Evolutionary conservation across 129 eudicot species (phyloP).

Genomic region (Apium graveolens): DNA sequence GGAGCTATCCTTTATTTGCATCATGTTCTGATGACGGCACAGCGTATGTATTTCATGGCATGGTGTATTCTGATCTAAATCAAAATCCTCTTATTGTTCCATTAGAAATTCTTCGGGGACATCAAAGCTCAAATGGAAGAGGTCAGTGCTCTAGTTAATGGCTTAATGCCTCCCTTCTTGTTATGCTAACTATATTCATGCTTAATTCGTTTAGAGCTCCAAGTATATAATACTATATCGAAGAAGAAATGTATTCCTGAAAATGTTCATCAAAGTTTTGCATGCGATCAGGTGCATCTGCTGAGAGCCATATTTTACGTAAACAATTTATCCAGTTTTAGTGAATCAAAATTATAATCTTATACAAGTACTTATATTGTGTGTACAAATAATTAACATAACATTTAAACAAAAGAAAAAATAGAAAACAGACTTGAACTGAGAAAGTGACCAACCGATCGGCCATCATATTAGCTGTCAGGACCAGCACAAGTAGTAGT

Average conservation of each 20-base stretch:
- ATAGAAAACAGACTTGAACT: not conserved
- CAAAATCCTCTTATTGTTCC: conserved; percentile 91
- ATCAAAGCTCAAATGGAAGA: conserved; percentile 59
- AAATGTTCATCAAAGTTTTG: not conserved
- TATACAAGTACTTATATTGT: not conserved
- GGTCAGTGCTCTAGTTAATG: conserved; percentile 37
- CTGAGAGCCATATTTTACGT: not conserved
- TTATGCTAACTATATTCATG: not conserved
- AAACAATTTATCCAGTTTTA: not conserved
- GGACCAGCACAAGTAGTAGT: too few species aligned
- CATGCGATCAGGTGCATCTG: not conserved
- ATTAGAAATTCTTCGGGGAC: conserved; percentile 78
- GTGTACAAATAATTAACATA: not conserved
- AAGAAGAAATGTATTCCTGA: not conserved
- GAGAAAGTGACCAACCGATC: too few species aligned
- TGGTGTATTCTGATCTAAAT: conserved; percentile 90
- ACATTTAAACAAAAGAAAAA: too few species aligned
- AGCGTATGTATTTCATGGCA: conserved; percentile 90
- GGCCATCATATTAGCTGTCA: too few species aligned
- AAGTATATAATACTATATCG: not conserved
- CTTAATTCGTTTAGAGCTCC: not conserved
- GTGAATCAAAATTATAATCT: not conserved
- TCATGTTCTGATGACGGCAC: conserved; percentile 87
- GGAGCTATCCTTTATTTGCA: conserved; percentile 86
- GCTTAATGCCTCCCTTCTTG: not conserved